Evolutionary conservation across 306 rosid genomes (phyloP), one percentile per base, ranked within the genome.

Genomic region (Acacia acuminata): DNA sequence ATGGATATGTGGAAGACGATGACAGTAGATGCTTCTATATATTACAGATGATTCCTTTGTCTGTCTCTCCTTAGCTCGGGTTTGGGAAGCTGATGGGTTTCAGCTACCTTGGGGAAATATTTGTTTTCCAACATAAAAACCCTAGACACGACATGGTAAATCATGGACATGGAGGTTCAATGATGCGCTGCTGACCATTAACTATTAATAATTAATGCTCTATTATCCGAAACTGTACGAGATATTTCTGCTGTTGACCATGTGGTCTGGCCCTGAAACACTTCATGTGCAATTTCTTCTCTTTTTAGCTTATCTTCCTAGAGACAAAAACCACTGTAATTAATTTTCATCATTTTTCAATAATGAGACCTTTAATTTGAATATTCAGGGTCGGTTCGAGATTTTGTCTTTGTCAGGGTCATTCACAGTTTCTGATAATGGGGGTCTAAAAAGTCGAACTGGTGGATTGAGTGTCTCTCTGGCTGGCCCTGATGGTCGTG

Each of bases 401-500:
- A 90, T 94, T 80, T 76, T 94, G 73, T 88, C 92, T 50, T 82
- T 92, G 80, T 84, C 98, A 3, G 98, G 98, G 78, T 92, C 97
- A 27, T 91, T 81, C 85, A 84, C 90, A 9, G 79, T 82, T 8
- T 72, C 73, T 0, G 92, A 90, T 20, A 76, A 2, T 17, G 77
- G 79, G 71, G 92, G 89, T 50, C 56, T 77, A 32, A 90, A 78
- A 82, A 86, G 88, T 79, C 78, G 91, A 68, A 86, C 65, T 15
- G 96, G 96, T 22, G 96, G 96, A 16, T 77, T 94, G 86, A 90
- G 93, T 73, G 92, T 94, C 72, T 84, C 93, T n/a, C 91, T 94
- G 71, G 96, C 94, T 15, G 93, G 94, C 55, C 92, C 96, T 20
- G 97, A 94, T 34, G 94, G 97, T 25, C 86, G 94, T 0, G 96